Percentiles rank a stretch among this genome's conserved stretches.
Evolutionary conservation across 345 rosid species (phyloP).

Genomic region (Salix arbutifolia): DNA sequence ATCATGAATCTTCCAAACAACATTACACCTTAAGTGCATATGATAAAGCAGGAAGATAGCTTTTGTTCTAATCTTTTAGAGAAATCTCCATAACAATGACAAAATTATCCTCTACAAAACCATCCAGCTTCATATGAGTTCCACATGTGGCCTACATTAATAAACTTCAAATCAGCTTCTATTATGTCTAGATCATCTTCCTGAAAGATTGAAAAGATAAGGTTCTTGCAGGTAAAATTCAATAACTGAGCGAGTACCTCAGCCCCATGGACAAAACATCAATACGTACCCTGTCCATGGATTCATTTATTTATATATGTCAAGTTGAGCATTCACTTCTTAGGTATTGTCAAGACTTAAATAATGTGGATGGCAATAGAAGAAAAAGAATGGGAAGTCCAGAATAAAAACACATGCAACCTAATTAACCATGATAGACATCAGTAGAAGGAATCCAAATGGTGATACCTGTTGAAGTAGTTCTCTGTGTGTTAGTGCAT

Average conservation of each 20-base stretch:
- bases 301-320: neutral
- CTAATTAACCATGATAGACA: neutral
- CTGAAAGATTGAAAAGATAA: neutral
- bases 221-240: neutral
- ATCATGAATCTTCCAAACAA: neutral
- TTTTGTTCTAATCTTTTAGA: neutral
- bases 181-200: neutral
- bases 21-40: neutral
- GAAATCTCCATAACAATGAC: neutral
- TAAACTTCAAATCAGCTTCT: neutral
- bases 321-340: slow-evolving; percentile 3
- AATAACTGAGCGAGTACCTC: neutral
- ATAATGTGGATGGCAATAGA: neutral
- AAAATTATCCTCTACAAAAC: neutral
- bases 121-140: neutral
- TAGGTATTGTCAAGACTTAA: neutral
- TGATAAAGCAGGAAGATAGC: neutral
- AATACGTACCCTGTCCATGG: neutral
- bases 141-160: neutral
- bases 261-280: neutral
- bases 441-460: slow-evolving; percentile 4
- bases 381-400: neutral
- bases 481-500: slow-evolving; percentile 66
- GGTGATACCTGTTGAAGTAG: slow-evolving; percentile 72
- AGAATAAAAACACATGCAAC: neutral